Conservation (phyloP, 179 eudicot genomes). For the Silene noctiflora region DNA sequence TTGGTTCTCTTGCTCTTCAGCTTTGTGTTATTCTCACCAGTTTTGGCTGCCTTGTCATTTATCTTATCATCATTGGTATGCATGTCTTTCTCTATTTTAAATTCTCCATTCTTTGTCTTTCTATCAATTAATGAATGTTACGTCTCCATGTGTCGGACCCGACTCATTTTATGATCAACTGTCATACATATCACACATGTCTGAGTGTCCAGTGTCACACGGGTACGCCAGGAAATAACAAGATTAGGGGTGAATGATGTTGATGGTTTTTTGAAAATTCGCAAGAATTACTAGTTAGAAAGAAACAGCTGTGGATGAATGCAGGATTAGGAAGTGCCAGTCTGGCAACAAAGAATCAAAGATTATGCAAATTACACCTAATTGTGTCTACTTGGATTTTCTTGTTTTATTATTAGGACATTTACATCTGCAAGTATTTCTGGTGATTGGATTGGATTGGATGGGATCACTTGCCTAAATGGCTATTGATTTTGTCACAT, state of each 20-base stretch:
- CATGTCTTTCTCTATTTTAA: neutral
- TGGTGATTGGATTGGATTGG: constrained; percentile 1
- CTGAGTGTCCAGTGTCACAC: too few species aligned
- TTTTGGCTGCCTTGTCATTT: constrained; percentile 73
- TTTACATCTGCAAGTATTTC: neutral
- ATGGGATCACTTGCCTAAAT: neutral
- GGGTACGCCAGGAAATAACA: too few species aligned
- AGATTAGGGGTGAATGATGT: too few species aligned
- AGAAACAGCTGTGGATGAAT: neutral
- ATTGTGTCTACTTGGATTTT: neutral
- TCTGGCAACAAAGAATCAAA: neutral
- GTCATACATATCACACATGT: too few species aligned
- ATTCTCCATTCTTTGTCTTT: neutral
- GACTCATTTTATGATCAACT: too few species aligned
- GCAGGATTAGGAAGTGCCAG: neutral
- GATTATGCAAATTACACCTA: neutral
- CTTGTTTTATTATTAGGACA: too few species aligned
- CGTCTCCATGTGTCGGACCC: too few species aligned
- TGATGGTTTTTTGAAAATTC: too few species aligned
- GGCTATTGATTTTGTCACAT: neutral
- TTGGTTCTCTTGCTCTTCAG: constrained; percentile 70
- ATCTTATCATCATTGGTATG: constrained; percentile 82
- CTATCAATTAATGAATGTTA: too few species aligned
- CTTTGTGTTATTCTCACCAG: constrained; percentile 72
- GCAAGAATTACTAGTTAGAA: too few species aligned